Base-by-base conservation (phyloP, 2,329 filamentous ascomycete genomes). In the Pseudophaeomoniella oleicola region DNA sequence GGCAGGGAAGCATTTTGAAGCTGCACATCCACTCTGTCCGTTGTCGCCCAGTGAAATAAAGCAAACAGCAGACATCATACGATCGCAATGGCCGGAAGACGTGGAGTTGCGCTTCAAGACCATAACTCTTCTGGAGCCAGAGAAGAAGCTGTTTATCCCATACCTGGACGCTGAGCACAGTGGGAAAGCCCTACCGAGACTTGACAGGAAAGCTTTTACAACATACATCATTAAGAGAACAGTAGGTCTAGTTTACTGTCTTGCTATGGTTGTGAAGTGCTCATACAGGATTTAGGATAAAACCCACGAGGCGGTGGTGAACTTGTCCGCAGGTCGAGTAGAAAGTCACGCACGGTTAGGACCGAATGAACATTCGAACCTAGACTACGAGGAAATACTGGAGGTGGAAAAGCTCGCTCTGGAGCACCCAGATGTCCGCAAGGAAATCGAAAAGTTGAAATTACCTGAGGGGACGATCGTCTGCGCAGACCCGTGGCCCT, bases 401-500 rank as follows among this genome's bases (percentile, higher is more conserved):
- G 71, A 60, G 5, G 67, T 76, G 31, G 73, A 77, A 49, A 63
- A 66, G 42, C 52, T 67, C 19, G 71, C 65, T n/a, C 55, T 76
- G 10, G 60, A 60, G 31, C 69, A 77, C 43, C 63, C 66, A 17
- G 60, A 59, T 3, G 72, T 78, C 5, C 59, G 72, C 46, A 69
- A 67, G 2, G 72, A 72, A 42, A 64, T 77, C 38, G 67, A 66
- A 19, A 77, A 77, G 46, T 45, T 78, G 41, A 53, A 75, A 39
- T 59, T 78, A 1, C 72, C 73, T 0, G 55, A 69, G 43, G 72
- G 70, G 14, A 63, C 71, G 4, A 63, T 64, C 2, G 60, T 78
- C 14, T 67, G 73, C 42, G 62, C 65, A 35, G 73, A 76, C 43
- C 72, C 72, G 0, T 86, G 80, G 81, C 82, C 82, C 27, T 86